Base-by-base conservation (phyloP, 1,284 basidiomycete species). In the Acaromyces ingoldii region DNA sequence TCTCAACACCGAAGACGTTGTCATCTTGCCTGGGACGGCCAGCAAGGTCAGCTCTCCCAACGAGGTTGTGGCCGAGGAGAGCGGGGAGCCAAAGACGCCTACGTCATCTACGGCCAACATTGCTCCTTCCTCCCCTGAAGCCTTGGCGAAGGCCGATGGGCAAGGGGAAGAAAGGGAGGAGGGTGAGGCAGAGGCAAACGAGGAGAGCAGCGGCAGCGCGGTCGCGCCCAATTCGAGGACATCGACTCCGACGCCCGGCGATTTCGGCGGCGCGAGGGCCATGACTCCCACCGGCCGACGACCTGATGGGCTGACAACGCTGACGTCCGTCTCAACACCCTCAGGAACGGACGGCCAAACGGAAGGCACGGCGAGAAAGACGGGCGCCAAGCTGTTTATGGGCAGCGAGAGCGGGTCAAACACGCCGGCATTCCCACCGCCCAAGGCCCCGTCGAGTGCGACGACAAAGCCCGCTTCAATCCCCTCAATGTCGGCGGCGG, bases 31-130 rank as follows among this genome's bases (percentile, higher is more conserved):
- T 1, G 66, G 66, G 1, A 48, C 53, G 17, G 66, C 66, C 22
- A 67, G 66, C 50, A 64, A 64, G 31, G 62, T 57, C 11, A 65
- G 59, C 56, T 65, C 64, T 13, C 66, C 66, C 3, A 34, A 22
- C 17, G 38, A 29, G 4, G 45, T 36, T 13, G 45, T 29, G 2
- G 2, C 40, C 5, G n/a, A 24, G 55, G 51, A 29, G 48, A 55
- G 29, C 33, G 24, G 11, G 49, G 49, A 29, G 39, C 54, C 25
- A 43, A 38, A 17, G 19, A 31, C 39, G 33, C 34, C 48, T 41
- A 47, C 25, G 50, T 37, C 5, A 17, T 29, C n/a, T n/a, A n/a
- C n/a, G n/a, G n/a, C n/a, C n/a, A n/a, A n/a, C n/a, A n/a, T n/a
- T n/a, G n/a, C n/a, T n/a, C n/a, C n/a, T n/a, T n/a, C n/a, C n/a